phyloP scores from a whole-genome alignment of 2,329 filamentous ascomycete species.

The Lachnellula occidentalis region DNA sequence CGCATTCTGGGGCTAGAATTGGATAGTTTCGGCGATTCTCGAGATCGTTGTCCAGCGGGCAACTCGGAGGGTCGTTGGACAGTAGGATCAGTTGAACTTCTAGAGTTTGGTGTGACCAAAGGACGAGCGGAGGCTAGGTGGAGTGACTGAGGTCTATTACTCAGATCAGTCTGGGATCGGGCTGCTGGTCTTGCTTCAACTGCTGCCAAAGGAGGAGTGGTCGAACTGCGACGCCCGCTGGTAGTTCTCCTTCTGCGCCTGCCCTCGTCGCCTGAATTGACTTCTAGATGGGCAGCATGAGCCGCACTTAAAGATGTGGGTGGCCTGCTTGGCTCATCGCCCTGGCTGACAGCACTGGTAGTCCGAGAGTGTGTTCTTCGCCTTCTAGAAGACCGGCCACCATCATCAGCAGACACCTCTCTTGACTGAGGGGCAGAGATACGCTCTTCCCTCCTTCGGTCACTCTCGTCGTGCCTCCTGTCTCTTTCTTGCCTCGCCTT shows the following conservation, averaged over 20 bases:
- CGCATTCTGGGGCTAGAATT: slow-evolving; percentile 18
- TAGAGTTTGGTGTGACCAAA: slow-evolving; percentile 11
- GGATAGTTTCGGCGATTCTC: slow-evolving; percentile 12
- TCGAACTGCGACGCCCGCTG: slow-evolving; percentile 51
- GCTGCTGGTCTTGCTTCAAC: slow-evolving; percentile 44
- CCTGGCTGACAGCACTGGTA: slow-evolving; percentile 38
- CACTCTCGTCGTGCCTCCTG: slow-evolving; percentile 37
- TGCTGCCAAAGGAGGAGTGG: slow-evolving; percentile 41
- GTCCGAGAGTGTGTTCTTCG: slow-evolving; percentile 41
- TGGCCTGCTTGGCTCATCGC: slow-evolving; percentile 48
- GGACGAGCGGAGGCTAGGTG: slow-evolving; percentile 18
- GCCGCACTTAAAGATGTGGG: slow-evolving; percentile 39
- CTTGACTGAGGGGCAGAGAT: slow-evolving; percentile 22
- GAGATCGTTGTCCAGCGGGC: slow-evolving; percentile 7
- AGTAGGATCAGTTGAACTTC: slow-evolving; percentile 28
- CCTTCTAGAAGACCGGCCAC: slow-evolving; percentile 17
- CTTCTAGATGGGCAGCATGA: slow-evolving; percentile 44
- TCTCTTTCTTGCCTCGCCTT: slow-evolving; percentile 44
- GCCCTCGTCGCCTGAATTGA: slow-evolving; percentile 41
- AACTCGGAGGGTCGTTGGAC: slow-evolving; percentile 18
- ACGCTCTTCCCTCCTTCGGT: slow-evolving; percentile 27
- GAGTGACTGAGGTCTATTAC: slow-evolving; percentile 34
- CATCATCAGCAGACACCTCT: slow-evolving; percentile 26
- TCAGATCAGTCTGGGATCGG: slow-evolving; percentile 62
- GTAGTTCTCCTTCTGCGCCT: slow-evolving; percentile 43